Percentiles rank a stretch among this genome's conserved stretches.
Evolutionary conservation across 2,329 filamentous ascomycete genomes (phyloP).

Genomic region (Aspergillus sp.): DNA sequence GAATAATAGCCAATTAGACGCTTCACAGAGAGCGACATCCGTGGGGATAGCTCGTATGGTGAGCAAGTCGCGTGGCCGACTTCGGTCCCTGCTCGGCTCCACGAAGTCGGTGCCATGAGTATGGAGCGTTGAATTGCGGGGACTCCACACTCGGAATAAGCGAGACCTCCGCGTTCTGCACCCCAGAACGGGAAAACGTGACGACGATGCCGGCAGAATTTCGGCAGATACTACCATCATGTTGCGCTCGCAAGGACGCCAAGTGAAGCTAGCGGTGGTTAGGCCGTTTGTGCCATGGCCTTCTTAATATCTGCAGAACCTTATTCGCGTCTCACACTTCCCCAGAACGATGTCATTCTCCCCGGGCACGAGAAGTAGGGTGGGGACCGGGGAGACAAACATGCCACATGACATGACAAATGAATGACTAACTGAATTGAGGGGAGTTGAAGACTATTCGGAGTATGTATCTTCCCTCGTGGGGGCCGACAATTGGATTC

Average conservation of each 20-base stretch:
- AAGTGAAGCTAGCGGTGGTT: not conserved
- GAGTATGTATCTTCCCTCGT: too few species aligned
- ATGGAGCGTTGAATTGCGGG: not conserved
- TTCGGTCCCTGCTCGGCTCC: not conserved
- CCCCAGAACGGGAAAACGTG: not conserved
- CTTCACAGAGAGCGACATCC: not conserved
- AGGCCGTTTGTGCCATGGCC: not conserved
- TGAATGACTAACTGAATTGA: not conserved
- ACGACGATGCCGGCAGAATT: not conserved
- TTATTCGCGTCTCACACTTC: not conserved
- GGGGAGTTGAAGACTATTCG: too few species aligned
- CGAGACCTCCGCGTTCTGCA: not conserved
- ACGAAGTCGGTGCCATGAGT: not conserved
- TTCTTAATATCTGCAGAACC: not conserved
- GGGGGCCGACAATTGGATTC: too few species aligned
- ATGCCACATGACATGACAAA: not conserved
- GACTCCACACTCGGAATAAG: slow-evolving; percentile 1
- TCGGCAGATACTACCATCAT: not conserved
- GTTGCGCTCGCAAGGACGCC: not conserved
- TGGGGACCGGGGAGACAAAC: not conserved
- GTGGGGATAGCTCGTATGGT: not conserved
- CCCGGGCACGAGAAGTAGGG: not conserved
- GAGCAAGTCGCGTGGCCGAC: not conserved
- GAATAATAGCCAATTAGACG: not conserved
- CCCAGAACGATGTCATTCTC: not conserved